A percentile compares a stretch with the other conserved stretches of the same genome.
These are phyloP conservation scores for Polysphondylium violaceum DNA, from an alignment of 78 protist genomes.

Conservation along the genomic window DNA sequence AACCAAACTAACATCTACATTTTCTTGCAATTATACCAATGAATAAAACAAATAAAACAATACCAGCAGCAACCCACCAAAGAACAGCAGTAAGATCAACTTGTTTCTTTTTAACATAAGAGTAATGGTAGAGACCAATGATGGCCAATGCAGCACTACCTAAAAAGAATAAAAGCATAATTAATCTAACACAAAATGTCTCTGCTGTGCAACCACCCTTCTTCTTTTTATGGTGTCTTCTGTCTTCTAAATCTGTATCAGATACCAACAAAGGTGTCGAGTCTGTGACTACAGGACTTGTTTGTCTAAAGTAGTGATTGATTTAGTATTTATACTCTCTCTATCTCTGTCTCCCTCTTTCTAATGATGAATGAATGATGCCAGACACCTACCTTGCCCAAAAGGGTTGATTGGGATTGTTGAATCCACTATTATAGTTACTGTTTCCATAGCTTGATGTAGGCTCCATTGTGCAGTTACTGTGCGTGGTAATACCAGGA, in stretches of 20 bases:
- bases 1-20: slow-evolving; percentile 8
- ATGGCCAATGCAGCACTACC: not conserved
- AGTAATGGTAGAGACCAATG: not conserved
- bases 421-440: not conserved
- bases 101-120: not conserved
- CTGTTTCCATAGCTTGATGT: not conserved
- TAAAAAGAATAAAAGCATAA: not conserved
- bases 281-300: not conserved
- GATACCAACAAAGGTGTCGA: not conserved
- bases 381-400: not conserved
- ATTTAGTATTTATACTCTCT: not conserved
- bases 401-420: not conserved
- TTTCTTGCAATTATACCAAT: slow-evolving; percentile 5
- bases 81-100: not conserved
- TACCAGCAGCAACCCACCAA: not conserved
- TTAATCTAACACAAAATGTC: not conserved
- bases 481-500: too few species aligned
- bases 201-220: not conserved
- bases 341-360: too few species aligned
- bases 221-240: not conserved
- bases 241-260: not conserved
- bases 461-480: too few species aligned
- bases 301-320: not conserved
- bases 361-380: too few species aligned
- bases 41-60: not conserved